These are phyloP conservation scores for Colletotrichum tanaceti DNA, from an alignment of 2,329 filamentous ascomycete species.

Conservation along the genomic window DNA sequence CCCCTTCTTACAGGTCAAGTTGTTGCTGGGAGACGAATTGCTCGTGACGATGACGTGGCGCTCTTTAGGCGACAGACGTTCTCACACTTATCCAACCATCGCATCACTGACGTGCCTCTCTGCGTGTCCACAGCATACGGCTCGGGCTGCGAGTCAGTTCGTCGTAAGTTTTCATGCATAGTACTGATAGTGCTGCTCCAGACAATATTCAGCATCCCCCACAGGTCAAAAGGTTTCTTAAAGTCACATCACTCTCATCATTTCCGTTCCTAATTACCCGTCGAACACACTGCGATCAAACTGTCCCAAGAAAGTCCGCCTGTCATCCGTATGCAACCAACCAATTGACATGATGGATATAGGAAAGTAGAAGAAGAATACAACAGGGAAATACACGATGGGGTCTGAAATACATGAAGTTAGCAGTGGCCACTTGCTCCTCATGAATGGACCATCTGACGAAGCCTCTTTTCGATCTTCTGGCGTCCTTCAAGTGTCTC, in stretches of 20 bases:
- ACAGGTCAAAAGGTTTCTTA: conserved; percentile 12
- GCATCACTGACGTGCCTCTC: conserved; percentile 5
- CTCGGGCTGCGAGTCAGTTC: conserved; percentile 23
- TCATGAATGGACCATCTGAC: conserved; percentile 67
- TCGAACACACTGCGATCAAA: conserved; percentile 4
- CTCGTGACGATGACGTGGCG: conserved; percentile 14
- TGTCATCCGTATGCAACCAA: conserved; percentile 2
- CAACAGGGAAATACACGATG: neutral
- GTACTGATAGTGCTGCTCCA: neutral
- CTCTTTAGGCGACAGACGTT: neutral
- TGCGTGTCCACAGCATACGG: neutral
- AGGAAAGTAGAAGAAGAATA: neutral
- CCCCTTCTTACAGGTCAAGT: neutral
- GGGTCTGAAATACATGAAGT: neutral
- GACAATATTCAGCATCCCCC: neutral
- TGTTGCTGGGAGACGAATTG: conserved; percentile 17
- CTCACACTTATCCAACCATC: conserved; percentile 17
- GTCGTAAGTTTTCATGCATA: neutral
- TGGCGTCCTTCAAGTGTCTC: conserved; percentile 75
- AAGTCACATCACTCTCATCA: conserved; percentile 20
- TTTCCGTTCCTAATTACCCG: conserved; percentile 2
- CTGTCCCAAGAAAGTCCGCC: neutral
- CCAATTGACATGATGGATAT: neutral
- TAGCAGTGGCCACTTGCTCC: neutral
- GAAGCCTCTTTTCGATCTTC: conserved; percentile 82